A percentile compares a stretch with the other conserved stretches of the same genome.
These are phyloP conservation scores for Sergeia podlipaevii DNA, from an alignment of 208 protist species.

Conservation along the genomic window DNA sequence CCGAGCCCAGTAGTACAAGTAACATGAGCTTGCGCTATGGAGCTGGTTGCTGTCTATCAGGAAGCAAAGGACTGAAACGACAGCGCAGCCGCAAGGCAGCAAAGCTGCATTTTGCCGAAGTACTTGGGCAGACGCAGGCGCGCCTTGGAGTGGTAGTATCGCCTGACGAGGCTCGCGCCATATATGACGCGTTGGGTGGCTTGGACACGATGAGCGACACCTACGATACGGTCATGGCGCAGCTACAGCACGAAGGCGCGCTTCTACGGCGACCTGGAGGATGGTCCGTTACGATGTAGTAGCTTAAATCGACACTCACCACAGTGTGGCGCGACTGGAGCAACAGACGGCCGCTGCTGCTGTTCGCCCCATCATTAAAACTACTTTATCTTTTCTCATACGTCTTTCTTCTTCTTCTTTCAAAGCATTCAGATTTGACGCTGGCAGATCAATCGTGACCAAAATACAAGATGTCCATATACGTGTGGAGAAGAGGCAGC, in stretches of 20 bases:
- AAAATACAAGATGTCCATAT: too few species aligned
- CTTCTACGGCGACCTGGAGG: constrained; percentile 45
- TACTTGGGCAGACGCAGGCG: constrained; percentile 11
- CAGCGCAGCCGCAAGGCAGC: constrained; percentile 9
- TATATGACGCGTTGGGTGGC: constrained; percentile 48
- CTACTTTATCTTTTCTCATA: constrained; percentile 24
- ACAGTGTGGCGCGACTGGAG: constrained; percentile 2
- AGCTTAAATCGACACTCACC: background rate
- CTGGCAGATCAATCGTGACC: too few species aligned
- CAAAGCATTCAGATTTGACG: too few species aligned
- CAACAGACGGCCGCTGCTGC: too few species aligned
- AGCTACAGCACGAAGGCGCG: constrained; percentile 54
- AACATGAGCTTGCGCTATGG: background rate
- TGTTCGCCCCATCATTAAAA: too few species aligned
- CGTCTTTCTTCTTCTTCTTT: too few species aligned
- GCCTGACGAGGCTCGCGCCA: constrained; percentile 8
- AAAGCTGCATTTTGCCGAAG: constrained; percentile 18
- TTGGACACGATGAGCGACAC: constrained; percentile 32
- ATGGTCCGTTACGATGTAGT: constrained; percentile 37
- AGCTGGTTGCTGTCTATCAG: background rate
- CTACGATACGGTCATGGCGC: constrained; percentile 39
- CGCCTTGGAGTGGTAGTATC: constrained; percentile 1
- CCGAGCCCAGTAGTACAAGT: background rate
- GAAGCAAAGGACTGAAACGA: background rate
- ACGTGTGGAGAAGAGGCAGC: too few species aligned